Evolutionary conservation across 164 flowering plant genomes (phyloP), one percentile per base, ranked within the genome.

Genomic region (Cinnamomum chago): DNA sequence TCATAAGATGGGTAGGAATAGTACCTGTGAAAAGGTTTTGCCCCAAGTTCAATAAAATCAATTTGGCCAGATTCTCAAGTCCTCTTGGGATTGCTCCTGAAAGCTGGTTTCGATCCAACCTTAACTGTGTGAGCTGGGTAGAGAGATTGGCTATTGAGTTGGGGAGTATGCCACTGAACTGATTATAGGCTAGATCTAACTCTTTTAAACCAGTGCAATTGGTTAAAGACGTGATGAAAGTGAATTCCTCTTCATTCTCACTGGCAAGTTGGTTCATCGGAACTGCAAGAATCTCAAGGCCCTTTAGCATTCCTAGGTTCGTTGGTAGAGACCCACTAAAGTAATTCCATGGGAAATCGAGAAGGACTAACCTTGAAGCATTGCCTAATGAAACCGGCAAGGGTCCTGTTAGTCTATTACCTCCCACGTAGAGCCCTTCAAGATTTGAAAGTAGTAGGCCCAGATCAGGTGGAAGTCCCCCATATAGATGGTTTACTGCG

Each of bases 141-240:
- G 91, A 86, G 12, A 89, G 84, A 75, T 88, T 84, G 11, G 84
- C 86, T 5, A 86, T 71, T 6, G 90, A 82, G 14, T 79, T 77
- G 3, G 89, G 90, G 40, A 89, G 67, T 1, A 17, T 69, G 7
- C 93, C 93, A 28, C 74, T 79, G 10, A 89, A 24, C 50, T 12
- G 75, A 78, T 89, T 89, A 22, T 71, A 77, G 62, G 78, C 84
- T 11, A 86, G 6, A 0, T 81, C 82, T 7, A 89, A 81, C 25
- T 60, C 62, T 9, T 76, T 28, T 2, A 89, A 81, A 7, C 3
- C 13, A 13, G 82, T 77, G 28, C 84, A 77, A 70, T 86, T 88
- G 55, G 73, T 51, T 65, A 86, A 71, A 35, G 83, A 75, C 55
- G 72, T 64, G 28, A 88, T 51, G 47, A 86, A 86, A 27, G 40